These are phyloP conservation scores for Colletotrichum kahawae DNA, from an alignment of 2,329 filamentous ascomycete species.

Conservation along the genomic window DNA sequence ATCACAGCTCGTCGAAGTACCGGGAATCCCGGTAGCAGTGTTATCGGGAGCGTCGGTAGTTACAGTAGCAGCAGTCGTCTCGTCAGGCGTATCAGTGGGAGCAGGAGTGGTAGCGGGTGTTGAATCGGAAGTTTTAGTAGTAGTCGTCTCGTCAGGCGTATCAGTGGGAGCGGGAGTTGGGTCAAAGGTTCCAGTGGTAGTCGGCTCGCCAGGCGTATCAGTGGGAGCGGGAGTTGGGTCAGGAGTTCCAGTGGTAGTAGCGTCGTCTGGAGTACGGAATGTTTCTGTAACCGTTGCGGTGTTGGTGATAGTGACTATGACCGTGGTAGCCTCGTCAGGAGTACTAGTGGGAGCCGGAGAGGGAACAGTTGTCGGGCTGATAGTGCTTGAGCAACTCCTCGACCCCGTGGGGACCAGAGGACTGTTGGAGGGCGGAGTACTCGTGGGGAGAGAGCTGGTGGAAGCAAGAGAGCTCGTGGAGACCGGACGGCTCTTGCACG, in stretches of 20 bases:
- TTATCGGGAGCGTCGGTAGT: not conserved
- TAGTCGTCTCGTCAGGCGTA: no score
- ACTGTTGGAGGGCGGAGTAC: not conserved
- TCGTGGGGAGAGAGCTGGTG: not conserved
- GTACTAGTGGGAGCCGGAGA: not conserved
- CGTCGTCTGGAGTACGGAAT: not conserved
- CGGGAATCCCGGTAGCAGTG: not conserved
- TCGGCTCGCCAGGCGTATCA: not conserved
- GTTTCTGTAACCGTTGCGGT: not conserved
- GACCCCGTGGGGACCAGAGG: not conserved
- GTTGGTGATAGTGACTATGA: not conserved
- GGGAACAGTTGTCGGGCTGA: not conserved
- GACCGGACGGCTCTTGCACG: no score
- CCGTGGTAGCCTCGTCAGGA: not conserved
- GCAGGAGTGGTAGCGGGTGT: not conserved
- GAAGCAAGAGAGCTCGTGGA: not conserved
- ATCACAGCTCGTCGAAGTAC: not conserved
- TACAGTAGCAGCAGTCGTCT: not conserved
- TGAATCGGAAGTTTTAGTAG: not conserved
- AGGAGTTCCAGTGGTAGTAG: not conserved
- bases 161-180: no score
- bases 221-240: no score
- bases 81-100: not conserved
- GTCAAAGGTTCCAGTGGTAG: not conserved
- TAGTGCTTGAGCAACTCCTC: not conserved